Percentiles rank a stretch among this genome's conserved stretches.
These are phyloP conservation scores for Metschnikowia bowlesiae DNA, from an alignment of 805 yeast genomes.

Conservation along the genomic window DNA sequence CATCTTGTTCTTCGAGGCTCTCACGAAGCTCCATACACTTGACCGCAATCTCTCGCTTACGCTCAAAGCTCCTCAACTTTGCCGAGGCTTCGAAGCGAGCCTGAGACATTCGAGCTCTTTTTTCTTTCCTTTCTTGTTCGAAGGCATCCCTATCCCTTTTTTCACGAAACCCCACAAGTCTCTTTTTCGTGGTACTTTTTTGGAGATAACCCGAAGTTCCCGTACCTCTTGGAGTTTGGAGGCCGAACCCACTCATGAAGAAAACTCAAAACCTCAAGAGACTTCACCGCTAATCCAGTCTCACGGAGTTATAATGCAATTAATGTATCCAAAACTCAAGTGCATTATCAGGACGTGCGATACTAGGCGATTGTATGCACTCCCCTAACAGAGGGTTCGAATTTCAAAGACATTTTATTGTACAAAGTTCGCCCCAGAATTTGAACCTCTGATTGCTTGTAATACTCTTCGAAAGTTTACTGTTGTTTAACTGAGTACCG, in stretches of 20 bases:
- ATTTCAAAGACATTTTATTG: background rate
- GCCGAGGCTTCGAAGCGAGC: constrained; percentile 12
- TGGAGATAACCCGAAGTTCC: constrained; percentile 63
- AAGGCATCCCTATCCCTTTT: constrained; percentile 17
- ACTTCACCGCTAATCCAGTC: too few species aligned
- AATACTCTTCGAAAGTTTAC: background rate
- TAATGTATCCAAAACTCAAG: background rate
- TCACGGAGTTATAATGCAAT: background rate
- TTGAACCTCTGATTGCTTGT: too few species aligned
- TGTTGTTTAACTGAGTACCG: background rate
- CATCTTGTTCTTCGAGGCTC: constrained; percentile 44
- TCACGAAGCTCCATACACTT: constrained; percentile 50
- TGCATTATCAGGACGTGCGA: background rate
- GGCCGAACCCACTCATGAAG: constrained; percentile 44
- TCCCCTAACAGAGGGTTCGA: background rate
- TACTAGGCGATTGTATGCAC: background rate
- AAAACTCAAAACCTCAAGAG: background rate
- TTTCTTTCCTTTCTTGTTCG: constrained; percentile 15
- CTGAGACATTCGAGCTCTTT: constrained; percentile 8
- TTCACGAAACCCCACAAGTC: constrained; percentile 28
- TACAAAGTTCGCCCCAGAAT: too few species aligned
- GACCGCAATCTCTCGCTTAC: constrained; percentile 38
- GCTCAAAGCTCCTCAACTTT: constrained; percentile 32
- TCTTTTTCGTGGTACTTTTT: constrained; percentile 31
- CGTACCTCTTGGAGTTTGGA: constrained; percentile 54